Base-by-base conservation (phyloP, 1,284 basidiomycete species). In the Farysia itapuensis region DNA sequence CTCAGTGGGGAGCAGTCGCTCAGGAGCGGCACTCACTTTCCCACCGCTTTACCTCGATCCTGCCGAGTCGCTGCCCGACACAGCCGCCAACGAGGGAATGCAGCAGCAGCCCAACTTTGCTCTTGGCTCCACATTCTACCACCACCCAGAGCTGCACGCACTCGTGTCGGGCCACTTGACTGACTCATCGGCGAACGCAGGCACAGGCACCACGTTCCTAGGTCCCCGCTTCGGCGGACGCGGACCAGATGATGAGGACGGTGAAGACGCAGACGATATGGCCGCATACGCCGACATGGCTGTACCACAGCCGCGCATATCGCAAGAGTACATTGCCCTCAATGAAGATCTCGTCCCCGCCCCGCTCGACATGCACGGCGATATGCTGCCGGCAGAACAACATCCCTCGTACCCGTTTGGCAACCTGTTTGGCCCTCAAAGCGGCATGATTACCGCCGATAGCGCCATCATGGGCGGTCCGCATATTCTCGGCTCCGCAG, bases 361-460 rank as follows among this genome's bases (percentile, higher is more conserved):
- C 11, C 39, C 48, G 4, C 41, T 63, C n/a, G 68, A 71, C 25
- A 48, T 58, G 38, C 64, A 70, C 20, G 53, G 59, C 19, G 70
- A 72, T 29, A 66, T 66, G 43, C 36, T 72, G 22, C 70, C 70
- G 9, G 58, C 54, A 5, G 70, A 72, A 24, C 63, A 67, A 43
- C 70, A 72, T 39, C 50, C 70, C 7, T 66, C 63, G 11, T 72
- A 70, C 37, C 67, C 67, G 0, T 64, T 67, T 21, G 67, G 67
- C 18, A 67, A 68, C 20, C 59, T 63, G 7, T 63, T 60, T 21
- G 61, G 61, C 7, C 61, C 56, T 2, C 28, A 44, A 3, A 49
- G 52, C 4, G 58, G 51, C 2, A 30, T 30, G 36, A 50, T 61
- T 20, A 31, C 58, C 13, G 58, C 58, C 0, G 58, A 61, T 23